Conservation (phyloP, 371 early-diverging fungal species). For the Vairimorpha necatrix region DNA sequence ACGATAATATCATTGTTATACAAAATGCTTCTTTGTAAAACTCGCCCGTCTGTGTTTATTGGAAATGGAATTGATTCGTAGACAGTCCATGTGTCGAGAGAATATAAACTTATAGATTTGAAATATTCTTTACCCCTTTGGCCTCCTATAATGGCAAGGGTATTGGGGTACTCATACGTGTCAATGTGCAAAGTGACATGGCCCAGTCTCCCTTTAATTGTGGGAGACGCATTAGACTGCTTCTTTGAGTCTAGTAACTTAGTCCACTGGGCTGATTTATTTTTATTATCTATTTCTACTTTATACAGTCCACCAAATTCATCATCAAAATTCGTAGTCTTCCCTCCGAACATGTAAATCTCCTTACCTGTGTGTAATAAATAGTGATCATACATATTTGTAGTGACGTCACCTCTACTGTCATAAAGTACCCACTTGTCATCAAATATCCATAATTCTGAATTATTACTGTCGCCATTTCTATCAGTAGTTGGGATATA, state of each 20-base stretch:
- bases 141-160: constrained; percentile 33
- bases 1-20: constrained; percentile 10
- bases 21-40: neutral
- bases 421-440: constrained; percentile 33
- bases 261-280: neutral
- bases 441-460: constrained; percentile 11
- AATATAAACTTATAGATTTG: constrained; percentile 27
- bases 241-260: neutral
- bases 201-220: constrained; percentile 35
- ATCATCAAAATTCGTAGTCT: constrained; percentile 21
- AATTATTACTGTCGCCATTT: neutral
- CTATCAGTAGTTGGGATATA: constrained; percentile 73
- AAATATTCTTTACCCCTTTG: constrained; percentile 28
- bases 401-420: constrained; percentile 67
- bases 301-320: constrained; percentile 31
- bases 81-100: constrained; percentile 18
- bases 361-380: constrained; percentile 68
- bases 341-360: constrained; percentile 33
- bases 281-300: neutral
- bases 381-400: constrained; percentile 81
- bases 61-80: constrained; percentile 22
- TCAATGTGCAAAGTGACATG: constrained; percentile 27
- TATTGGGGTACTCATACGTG: neutral
- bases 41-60: constrained; percentile 4
- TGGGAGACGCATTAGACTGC: constrained; percentile 10